Base-by-base conservation (phyloP, 2,329 filamentous ascomycete genomes). In the Lecanosticta acicola region DNA sequence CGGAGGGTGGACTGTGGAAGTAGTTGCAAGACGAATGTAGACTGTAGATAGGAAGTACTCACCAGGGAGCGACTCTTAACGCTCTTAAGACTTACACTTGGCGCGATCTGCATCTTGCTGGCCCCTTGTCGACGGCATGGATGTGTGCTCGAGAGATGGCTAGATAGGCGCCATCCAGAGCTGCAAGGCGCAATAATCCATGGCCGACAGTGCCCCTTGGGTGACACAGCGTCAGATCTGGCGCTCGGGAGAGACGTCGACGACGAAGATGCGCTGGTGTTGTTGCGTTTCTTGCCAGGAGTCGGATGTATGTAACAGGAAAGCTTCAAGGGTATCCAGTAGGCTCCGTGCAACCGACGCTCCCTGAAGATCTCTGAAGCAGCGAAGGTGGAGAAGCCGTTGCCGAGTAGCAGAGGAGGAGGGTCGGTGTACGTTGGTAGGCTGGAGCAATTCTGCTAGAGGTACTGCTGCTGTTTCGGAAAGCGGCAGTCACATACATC, bases 81-180 rank as follows among this genome's bases (percentile, higher is more conserved):
- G 42, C 42, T 50, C 50, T 56, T 56, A 56, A 54, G 46, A 50
- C 44, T 45, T 43, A 39, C 49, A 43, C 51, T 56, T 51, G 53
- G 51, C 51, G 48, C 35, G 51, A 54, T 50, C 51, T 53, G 43
- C 45, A 51, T 49, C 40, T 47, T 40, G n/a, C 32, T 32, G 24
- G 24, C 38, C 48, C 45, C 52, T 45, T 53, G 39, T 29, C 20
- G 39, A 37, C 3, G 34, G 29, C 48, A 48, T 42, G 46, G 49
- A 38, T 51, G 45, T 51, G 34, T 41, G 43, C 37, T 35, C 49
- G 46, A 33, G 39, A 26, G 46, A 46, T 18, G 18, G 41, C 40
- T 35, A 45, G 45, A 24, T 51, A 53, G 38, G 53, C 53, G 53
- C 48, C 51, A 41, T 53, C 35, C 24, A 41, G 39, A 45, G 44